Conservation (phyloP, 2,329 filamentous ascomycete species). For the Pseudogymnoascus sp. region DNA sequence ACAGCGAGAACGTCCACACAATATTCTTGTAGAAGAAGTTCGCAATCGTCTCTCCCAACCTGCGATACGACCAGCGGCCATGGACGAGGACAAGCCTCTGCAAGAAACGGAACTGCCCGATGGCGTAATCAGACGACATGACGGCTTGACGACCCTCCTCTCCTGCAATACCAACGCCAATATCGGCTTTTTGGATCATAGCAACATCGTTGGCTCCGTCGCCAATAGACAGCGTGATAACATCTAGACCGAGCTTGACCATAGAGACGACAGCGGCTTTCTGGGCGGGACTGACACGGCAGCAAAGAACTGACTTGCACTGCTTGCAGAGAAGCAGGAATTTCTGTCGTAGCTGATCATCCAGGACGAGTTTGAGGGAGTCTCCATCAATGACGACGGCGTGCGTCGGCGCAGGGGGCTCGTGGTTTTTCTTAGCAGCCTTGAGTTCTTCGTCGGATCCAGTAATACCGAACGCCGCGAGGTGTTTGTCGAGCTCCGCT, state of each 20-base stretch:
- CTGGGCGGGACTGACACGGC: slow-evolving; percentile 90
- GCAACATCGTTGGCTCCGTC: slow-evolving; percentile 94
- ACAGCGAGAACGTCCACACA: slow-evolving; percentile 91
- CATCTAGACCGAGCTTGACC: slow-evolving; percentile 89
- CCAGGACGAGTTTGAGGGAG: slow-evolving; percentile 77
- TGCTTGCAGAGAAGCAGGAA: slow-evolving; percentile 94
- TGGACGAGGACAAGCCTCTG: slow-evolving; percentile 81
- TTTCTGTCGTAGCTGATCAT: slow-evolving; percentile 76
- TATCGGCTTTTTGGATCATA: slow-evolving; percentile 95
- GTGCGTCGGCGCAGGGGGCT: slow-evolving; percentile 78
- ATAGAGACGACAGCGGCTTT: slow-evolving; percentile 95
- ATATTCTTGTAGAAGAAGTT: slow-evolving; percentile 99
- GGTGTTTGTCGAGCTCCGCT: slow-evolving; percentile 63
- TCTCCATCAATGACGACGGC: slow-evolving; percentile 93
- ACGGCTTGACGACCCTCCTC: slow-evolving; percentile 86
- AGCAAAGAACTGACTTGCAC: slow-evolving; percentile 93
- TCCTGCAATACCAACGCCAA: slow-evolving; percentile 89
- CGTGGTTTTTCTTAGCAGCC: slow-evolving; percentile 71
- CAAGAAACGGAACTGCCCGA: slow-evolving; percentile 86
- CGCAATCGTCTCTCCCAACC: slow-evolving; percentile 84
- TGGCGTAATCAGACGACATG: slow-evolving; percentile 94
- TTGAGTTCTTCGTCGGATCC: slow-evolving; percentile 80
- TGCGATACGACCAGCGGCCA: slow-evolving; percentile 88
- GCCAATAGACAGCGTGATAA: slow-evolving; percentile 90
- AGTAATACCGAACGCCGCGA: slow-evolving; percentile 65